Evolutionary conservation across 352 stramenopile species (phyloP).

Genomic region (Phytophthora boehmeriae): DNA sequence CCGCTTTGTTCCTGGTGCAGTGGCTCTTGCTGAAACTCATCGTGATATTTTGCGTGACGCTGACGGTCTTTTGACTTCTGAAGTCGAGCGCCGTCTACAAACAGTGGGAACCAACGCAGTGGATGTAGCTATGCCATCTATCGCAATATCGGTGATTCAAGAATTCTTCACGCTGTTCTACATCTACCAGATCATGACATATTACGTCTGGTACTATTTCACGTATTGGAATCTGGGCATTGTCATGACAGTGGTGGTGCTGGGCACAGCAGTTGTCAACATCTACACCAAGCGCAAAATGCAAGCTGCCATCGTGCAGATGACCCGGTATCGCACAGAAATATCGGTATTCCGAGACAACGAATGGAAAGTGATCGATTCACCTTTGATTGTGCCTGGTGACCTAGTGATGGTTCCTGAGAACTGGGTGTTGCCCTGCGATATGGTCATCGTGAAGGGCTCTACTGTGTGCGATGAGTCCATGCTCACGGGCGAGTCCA

Average conservation of each 20-base stretch:
- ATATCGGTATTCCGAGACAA: conserved; percentile 54
- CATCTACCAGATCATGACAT: conserved; percentile 63
- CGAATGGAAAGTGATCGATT: conserved; percentile 41
- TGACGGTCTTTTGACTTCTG: conserved; percentile 13
- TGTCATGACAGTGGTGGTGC: conserved; percentile 43
- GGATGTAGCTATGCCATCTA: conserved; percentile 46
- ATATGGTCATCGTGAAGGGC: conserved; percentile 63
- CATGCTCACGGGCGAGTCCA: conserved; percentile 65
- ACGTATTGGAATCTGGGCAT: conserved; percentile 53
- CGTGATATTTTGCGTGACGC: conserved; percentile 17
- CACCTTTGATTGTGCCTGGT: conserved; percentile 42
- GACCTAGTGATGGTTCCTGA: conserved; percentile 53
- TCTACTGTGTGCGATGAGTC: conserved; percentile 56
- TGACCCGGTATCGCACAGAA: conserved; percentile 55
- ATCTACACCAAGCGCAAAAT: conserved; percentile 53
- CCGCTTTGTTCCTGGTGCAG: conserved; percentile 34
- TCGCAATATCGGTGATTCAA: conserved; percentile 30
- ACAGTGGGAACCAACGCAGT: conserved; percentile 39
- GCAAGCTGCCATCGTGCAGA: conserved; percentile 45
- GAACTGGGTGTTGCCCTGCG: conserved; percentile 56
- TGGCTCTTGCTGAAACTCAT: conserved; percentile 35
- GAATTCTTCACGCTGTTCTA: conserved; percentile 58
- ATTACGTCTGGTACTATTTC: conserved; percentile 67
- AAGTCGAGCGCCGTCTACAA: conserved; percentile 28
- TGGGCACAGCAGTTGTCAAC: conserved; percentile 44